phyloP scores from a whole-genome alignment of 805 yeast species.

The Kodamaea hsintzibuensis region DNA sequence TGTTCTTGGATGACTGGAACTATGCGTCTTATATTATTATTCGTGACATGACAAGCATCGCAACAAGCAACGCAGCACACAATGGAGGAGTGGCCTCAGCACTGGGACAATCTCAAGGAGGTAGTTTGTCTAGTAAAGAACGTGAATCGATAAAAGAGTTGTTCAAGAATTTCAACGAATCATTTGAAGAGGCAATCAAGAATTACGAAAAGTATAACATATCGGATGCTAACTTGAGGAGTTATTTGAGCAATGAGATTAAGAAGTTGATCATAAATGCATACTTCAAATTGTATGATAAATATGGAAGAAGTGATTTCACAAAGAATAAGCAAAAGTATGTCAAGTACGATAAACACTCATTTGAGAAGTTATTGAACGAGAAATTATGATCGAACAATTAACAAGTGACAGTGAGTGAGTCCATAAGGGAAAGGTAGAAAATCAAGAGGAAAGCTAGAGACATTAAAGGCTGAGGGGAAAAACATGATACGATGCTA shows the following conservation, averaged over 20 bases:
- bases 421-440: no score
- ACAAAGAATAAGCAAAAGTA: conserved; percentile 72
- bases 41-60: conserved; percentile 70
- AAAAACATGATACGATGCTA: no score
- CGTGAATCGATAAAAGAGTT: conserved; percentile 82
- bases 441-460: no score
- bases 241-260: conserved; percentile 68
- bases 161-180: conserved; percentile 76
- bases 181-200: conserved; percentile 74
- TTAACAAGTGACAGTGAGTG: no score
- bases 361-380: conserved; percentile 36
- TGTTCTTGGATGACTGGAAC: conserved; percentile 79
- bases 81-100: conserved; percentile 22
- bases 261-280: conserved; percentile 75
- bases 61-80: conserved; percentile 50
- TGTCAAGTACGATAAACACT: conserved; percentile 59
- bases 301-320: conserved; percentile 67
- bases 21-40: conserved; percentile 71
- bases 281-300: conserved; percentile 81
- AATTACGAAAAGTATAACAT: conserved; percentile 66
- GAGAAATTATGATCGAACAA: conserved; percentile 16
- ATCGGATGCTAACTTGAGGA: conserved; percentile 64
- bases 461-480: no score
- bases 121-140: conserved; percentile 58
- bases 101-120: conserved; percentile 11